Evolutionary conservation across 1,284 basidiomycete genomes (phyloP).

Genomic region (Xanthoconium separans): DNA sequence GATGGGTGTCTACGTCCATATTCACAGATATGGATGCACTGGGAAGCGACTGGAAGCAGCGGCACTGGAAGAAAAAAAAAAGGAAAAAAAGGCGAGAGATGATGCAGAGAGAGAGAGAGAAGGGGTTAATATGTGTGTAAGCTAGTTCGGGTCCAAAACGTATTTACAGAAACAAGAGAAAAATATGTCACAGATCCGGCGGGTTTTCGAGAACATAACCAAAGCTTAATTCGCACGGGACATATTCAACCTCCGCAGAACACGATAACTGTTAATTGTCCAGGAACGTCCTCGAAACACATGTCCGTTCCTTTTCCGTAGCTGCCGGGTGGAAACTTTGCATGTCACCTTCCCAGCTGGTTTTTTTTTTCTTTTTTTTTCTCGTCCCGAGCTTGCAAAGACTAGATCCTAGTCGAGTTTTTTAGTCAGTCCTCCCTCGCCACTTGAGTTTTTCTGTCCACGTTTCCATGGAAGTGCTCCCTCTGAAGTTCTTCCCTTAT

Average conservation of each 20-base stretch:
- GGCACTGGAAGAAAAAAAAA: constrained; percentile 1
- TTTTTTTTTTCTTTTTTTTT: background rate
- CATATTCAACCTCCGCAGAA: constrained; percentile 35
- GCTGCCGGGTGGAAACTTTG: constrained; percentile 23
- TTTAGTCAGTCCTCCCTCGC: background rate
- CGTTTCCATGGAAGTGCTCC: constrained; percentile 25
- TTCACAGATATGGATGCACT: constrained; percentile 11
- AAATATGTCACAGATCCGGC: constrained; percentile 42
- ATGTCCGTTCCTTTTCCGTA: constrained; percentile 24
- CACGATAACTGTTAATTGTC: constrained; percentile 31
- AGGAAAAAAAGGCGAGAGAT: constrained; percentile 6
- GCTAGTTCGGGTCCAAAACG: constrained; percentile 37
- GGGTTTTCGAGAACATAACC: constrained; percentile 40
- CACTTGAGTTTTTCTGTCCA: background rate
- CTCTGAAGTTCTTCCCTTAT: constrained; percentile 11
- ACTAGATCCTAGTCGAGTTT: background rate
- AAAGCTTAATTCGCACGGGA: constrained; percentile 36
- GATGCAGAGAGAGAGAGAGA: constrained; percentile 13
- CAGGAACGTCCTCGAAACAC: constrained; percentile 34
- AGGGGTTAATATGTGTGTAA: constrained; percentile 37
- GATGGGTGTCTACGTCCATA: constrained; percentile 21
- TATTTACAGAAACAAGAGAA: constrained; percentile 42
- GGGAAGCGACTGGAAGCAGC: constrained; percentile 2
- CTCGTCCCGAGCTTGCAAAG: background rate
- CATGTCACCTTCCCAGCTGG: constrained; percentile 16